Evolutionary conservation across 495 filamentous ascomycete species (phyloP), one percentile per base, ranked within the genome.

Genomic region (Xeromyces bisporus): DNA sequence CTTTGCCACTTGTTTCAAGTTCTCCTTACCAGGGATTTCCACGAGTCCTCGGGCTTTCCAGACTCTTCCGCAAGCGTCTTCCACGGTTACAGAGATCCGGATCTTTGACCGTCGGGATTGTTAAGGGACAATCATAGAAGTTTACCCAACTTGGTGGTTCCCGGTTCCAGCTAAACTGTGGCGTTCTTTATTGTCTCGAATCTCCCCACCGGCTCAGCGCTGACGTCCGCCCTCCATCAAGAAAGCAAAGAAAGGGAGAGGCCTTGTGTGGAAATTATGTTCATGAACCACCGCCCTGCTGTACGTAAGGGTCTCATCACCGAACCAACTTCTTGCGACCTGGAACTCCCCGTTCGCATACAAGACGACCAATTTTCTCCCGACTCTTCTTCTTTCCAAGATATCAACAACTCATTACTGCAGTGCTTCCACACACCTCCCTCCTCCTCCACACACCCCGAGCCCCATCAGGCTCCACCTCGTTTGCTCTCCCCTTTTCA

Each of bases 301-400:
- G 29, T 37, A 62, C 56, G 56, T 58, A 63, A 60, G 54, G 56
- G 44, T 55, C 47, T 58, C 48, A 60, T 57, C 55, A 60, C 51
- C 40, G 51, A 56, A 49, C 48, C 51, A 40, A 37, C 42, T 20
- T 43, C 41, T 46, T 54, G 45, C 46, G 44, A 51, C 33, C 29
- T 43, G 30, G 49, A 60, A 27, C 20, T 9, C 5, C 40, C 55
- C 38, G 51, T 54, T 44, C 48, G 38, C 45, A 59, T 63, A 53
- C 58, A 63, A 55, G 58, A 60, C 56, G 55, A 57, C 32, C 55
- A 56, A 26, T 47, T 53, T 20, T 44, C 55, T 32, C 50, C 50
- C 28, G 53, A 58, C 8, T 47, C 48, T 20, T 39, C 47, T 8
- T 47, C 48, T 20, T 39, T 48, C 27, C 38, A 47, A 26, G 52